Evolutionary conservation across 139 green algal genomes (phyloP).

Genomic region (Penium margaritaceum): DNA sequence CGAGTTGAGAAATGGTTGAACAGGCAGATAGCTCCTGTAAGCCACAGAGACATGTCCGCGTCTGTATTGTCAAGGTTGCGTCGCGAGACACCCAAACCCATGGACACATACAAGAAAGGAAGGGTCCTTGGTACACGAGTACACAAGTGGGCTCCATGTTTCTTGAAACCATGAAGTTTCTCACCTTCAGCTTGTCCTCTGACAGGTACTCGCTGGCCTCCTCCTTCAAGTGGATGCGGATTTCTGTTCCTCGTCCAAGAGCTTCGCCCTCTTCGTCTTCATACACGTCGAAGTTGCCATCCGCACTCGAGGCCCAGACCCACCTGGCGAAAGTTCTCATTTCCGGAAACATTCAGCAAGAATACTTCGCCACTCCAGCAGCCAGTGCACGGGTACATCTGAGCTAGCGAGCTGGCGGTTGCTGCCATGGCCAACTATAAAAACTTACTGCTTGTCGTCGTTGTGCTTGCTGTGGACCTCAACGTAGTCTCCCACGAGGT

Average conservation of each 20-base stretch:
- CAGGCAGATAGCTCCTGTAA: background rate
- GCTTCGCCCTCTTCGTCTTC: constrained; percentile 71
- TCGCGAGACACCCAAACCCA: no score
- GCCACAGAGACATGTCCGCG: background rate
- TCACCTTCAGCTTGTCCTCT: constrained; percentile 51
- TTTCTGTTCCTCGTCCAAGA: constrained; percentile 80
- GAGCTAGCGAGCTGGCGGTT: no score
- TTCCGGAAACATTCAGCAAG: no score
- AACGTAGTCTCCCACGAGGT: constrained; percentile 91
- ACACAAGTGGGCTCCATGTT: background rate
- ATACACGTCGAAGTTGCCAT: constrained; percentile 75
- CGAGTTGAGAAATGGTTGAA: background rate
- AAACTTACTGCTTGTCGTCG: constrained; percentile 70
- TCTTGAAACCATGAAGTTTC: background rate
- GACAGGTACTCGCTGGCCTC: constrained; percentile 60
- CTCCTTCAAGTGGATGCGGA: constrained; percentile 89
- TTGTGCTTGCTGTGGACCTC: constrained; percentile 90
- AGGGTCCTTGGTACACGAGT: background rate
- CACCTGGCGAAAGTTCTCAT: no score
- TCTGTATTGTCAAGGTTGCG: no score
- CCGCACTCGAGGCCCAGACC: constrained; percentile 82
- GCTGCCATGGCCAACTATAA: no score
- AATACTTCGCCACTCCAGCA: no score
- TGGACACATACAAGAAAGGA: background rate
- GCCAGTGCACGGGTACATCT: no score